phyloP scores from a whole-genome alignment of 805 yeast species.

The Ogataea corticis region DNA sequence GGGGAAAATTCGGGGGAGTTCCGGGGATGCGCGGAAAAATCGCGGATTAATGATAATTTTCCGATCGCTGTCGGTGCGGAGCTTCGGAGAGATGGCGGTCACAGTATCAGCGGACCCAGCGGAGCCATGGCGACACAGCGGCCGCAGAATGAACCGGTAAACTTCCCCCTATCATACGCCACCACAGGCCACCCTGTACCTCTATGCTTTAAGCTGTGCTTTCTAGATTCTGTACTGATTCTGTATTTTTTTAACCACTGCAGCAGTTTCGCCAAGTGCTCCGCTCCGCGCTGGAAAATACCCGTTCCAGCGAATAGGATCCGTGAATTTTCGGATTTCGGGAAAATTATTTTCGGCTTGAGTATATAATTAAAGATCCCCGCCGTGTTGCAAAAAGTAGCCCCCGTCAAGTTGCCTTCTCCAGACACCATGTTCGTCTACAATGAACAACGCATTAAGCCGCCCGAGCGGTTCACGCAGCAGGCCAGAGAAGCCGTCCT shows the following conservation, averaged over 20 bases:
- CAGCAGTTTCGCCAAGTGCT: conserved; percentile 2
- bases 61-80: neutral
- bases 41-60: conserved; percentile 11
- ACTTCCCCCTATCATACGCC: too few relatives aligned
- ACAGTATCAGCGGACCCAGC: neutral
- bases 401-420: too few relatives aligned
- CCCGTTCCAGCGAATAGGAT: neutral
- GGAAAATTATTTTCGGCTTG: conserved; percentile 5
- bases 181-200: too few relatives aligned
- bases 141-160: too few relatives aligned
- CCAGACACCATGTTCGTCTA: conserved; percentile 15
- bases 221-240: neutral
- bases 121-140: too few relatives aligned
- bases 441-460: conserved; percentile 17
- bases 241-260: neutral
- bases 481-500: conserved; percentile 28
- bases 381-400: neutral
- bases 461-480: conserved; percentile 28
- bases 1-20: conserved; percentile 3
- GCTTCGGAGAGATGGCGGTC: neutral
- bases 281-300: neutral
- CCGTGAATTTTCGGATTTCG: conserved; percentile 4
- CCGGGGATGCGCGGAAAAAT: conserved; percentile 7
- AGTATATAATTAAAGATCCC: neutral
- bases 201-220: too few relatives aligned